Evolutionary conservation across 2,329 filamentous ascomycete species (phyloP), one percentile per base, ranked within the genome.

Genomic region (Hypoxylon sp.): DNA sequence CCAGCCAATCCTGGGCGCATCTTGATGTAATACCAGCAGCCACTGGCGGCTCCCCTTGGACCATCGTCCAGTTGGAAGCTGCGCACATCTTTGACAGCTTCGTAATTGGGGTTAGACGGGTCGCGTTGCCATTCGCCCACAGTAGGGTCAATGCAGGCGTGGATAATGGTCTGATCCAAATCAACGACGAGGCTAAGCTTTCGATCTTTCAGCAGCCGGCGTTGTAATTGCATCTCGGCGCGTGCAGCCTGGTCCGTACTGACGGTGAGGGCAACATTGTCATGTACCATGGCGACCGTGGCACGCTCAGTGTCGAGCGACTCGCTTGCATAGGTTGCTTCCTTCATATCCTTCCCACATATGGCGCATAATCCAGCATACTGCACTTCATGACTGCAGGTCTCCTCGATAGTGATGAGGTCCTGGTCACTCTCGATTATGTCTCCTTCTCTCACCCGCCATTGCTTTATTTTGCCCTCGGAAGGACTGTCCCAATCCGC

Each of bases 1-100:
- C 91, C 88, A 69, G 89, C 85, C 55, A 98, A 83, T 2, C 94
- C 94, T 0, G 96, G 96, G 37, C 96, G 93, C 82, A 97, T 90
- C 83, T 99, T 99, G 84, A 99, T 97, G 81, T 98, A 99, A 81
- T 99, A 99, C 87, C 92, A 97, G 78, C 92, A 95, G n/a, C 90
- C 91, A 52, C 88, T 86, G 14, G 87, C 83, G 1, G 88, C 83
- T 68, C 91, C 91, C 24, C 90, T 88, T 1, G 91, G 91, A 0
- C 91, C 92, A 74, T 98, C 94, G 71, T 99, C 95, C 44, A 99
- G 87, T 82, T 98, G 93, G 78, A 99, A 99, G 69, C 90, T 89
- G 75, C 89, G 87, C 42, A 99, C 94, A 69, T 97, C 92, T 78
- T 94, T 94, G 75, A 99, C 91, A 3, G 94, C 93, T 19, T 92